phyloP scores from a whole-genome alignment of 257 asterid genomes.

The Solanum raphanifolium region DNA sequence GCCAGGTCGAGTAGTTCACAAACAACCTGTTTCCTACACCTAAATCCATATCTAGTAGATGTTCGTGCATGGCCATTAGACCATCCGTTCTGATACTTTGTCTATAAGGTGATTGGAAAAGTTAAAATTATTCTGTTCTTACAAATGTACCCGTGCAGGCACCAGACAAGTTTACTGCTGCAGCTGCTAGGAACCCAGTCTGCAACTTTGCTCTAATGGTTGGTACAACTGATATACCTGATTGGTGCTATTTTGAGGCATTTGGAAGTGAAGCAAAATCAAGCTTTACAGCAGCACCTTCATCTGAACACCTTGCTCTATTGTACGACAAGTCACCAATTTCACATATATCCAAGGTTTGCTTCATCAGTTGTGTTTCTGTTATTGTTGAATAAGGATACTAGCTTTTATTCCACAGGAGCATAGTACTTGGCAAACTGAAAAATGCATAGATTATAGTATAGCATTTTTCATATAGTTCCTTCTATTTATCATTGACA shows the following conservation, averaged over 20 bases:
- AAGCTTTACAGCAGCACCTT: slow-evolving; percentile 57
- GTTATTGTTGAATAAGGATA: not conserved
- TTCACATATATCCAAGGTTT: slow-evolving; percentile 65
- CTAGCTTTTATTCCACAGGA: not conserved
- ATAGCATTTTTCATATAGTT: not conserved
- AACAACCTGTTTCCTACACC: not conserved
- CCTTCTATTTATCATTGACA: not conserved
- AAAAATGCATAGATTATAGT: not conserved
- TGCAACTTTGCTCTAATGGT: slow-evolving; percentile 88
- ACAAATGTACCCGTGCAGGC: slow-evolving; percentile 34
- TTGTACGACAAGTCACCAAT: slow-evolving; percentile 74
- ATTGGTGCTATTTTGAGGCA: slow-evolving; percentile 71
- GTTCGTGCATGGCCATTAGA: not conserved
- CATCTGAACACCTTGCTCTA: slow-evolving; percentile 59
- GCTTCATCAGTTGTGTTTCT: not conserved
- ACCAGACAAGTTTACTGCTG: slow-evolving; percentile 75
- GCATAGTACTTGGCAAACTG: not conserved
- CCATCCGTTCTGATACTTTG: not conserved
- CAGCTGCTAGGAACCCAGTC: slow-evolving; percentile 85
- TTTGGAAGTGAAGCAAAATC: slow-evolving; percentile 64
- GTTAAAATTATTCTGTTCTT: not conserved
- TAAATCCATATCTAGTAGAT: not conserved
- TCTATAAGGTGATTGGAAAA: not conserved
- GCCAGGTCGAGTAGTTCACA: slow-evolving; percentile 47
- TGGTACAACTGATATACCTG: slow-evolving; percentile 88